Conservation (phyloP, 2,329 filamentous ascomycete genomes). For the Fusarium bulbicola region DNA sequence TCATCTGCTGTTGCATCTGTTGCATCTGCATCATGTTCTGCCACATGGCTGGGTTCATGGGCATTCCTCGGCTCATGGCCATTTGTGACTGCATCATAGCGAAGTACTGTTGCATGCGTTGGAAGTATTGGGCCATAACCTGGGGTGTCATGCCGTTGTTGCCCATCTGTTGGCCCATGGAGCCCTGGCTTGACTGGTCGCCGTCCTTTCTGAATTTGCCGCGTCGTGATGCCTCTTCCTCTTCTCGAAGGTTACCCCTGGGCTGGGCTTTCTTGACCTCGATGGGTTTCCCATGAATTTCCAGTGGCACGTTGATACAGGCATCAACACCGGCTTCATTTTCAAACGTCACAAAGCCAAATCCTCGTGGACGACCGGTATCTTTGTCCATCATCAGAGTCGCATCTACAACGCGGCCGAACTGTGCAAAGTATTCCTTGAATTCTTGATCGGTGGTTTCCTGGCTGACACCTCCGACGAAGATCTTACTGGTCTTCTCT, state of each 20-base stretch:
- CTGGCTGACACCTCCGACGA: conserved; percentile 96
- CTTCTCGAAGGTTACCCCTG: conserved; percentile 90
- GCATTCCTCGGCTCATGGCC: conserved; percentile 80
- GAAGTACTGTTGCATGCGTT: conserved; percentile 98
- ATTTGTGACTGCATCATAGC: conserved; percentile 94
- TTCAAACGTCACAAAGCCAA: conserved; percentile 98
- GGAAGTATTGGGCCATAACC: conserved; percentile 98
- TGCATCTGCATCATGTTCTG: conserved; percentile 82
- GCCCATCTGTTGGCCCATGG: conserved; percentile 55
- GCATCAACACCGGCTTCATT: conserved; percentile 94
- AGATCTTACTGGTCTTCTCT: conserved; percentile 98
- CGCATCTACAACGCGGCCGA: conserved; percentile 94
- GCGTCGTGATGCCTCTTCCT: conserved; percentile 76
- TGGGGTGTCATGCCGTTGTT: conserved; percentile 85
- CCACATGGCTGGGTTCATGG: conserved; percentile 80
- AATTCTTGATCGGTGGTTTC: conserved; percentile 97
- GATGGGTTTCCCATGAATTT: conserved; percentile 95
- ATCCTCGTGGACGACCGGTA: conserved; percentile 93
- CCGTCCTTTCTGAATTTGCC: conserved; percentile 68
- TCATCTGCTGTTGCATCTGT: conserved; percentile 67
- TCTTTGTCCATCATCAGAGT: conserved; percentile 99
- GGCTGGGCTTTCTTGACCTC: conserved; percentile 99
- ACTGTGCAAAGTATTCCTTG: conserved; percentile 95
- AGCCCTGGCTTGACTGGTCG: conserved; percentile 53
- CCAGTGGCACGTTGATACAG: conserved; percentile 83